Conservation (phyloP, 1,284 basidiomycete genomes). For the Clitocybe nebularis region DNA sequence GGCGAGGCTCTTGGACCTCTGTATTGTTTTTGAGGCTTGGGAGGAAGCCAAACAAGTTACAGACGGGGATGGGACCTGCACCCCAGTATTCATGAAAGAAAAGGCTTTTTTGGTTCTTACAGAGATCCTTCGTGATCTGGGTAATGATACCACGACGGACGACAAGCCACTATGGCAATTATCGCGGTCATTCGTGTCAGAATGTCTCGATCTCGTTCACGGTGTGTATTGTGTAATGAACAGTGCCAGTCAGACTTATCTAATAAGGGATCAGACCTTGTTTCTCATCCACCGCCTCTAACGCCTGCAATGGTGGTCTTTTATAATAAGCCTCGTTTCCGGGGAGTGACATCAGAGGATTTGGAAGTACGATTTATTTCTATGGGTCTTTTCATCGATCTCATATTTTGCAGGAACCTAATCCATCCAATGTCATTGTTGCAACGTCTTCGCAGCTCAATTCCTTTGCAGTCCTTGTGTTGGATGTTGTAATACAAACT, state of each 20-base stretch:
- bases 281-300: slow-evolving; percentile 26
- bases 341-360: slow-evolving; percentile 15
- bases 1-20: slow-evolving; percentile 47
- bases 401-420: slow-evolving; percentile 1
- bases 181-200: slow-evolving; percentile 40
- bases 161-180: slow-evolving; percentile 39
- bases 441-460: slow-evolving; percentile 36
- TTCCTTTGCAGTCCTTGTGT: slow-evolving; percentile 40
- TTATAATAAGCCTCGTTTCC: slow-evolving; percentile 28
- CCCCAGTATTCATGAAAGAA: slow-evolving; percentile 26
- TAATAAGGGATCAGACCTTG: slow-evolving; percentile 27
- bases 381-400: slow-evolving; percentile 3
- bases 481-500: slow-evolving; percentile 39
- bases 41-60: slow-evolving; percentile 34
- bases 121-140: slow-evolving; percentile 30
- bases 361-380: slow-evolving; percentile 9
- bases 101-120: slow-evolving; percentile 25
- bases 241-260: slow-evolving; percentile 5
- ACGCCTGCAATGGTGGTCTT: slow-evolving; percentile 32
- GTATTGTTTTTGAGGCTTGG: slow-evolving; percentile 55
- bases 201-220: slow-evolving; percentile 38
- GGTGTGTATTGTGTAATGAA: slow-evolving; percentile 31
- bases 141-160: slow-evolving; percentile 27
- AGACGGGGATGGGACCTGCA: slow-evolving; percentile 18
- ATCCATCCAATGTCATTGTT: slow-evolving; percentile 26